These are phyloP conservation scores for Calycina herbarum DNA, from an alignment of 2,329 filamentous ascomycete species.

Conservation along the genomic window DNA sequence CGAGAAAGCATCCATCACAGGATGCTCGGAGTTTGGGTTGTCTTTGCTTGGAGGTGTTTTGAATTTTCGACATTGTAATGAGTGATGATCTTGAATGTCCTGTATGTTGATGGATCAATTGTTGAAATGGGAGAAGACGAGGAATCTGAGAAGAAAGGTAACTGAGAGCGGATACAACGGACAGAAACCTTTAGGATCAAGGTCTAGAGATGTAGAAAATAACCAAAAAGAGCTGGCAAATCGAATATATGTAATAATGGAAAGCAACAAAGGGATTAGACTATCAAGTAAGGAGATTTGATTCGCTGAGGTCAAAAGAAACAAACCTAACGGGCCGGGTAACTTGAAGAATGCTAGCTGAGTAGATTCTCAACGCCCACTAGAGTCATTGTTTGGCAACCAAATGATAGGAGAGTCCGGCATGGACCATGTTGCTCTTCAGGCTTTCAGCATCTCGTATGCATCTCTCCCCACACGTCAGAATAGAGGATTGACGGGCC, in stretches of 20 bases:
- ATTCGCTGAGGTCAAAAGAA: conserved; percentile 2
- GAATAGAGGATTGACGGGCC: conserved; percentile 5
- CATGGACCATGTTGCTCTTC: conserved; percentile 1
- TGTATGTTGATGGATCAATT: background rate
- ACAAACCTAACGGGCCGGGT: conserved; percentile 6
- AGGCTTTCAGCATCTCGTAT: background rate
- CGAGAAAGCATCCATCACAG: conserved; percentile 55
- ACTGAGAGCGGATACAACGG: background rate
- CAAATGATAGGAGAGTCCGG: background rate
- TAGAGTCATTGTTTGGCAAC: background rate
- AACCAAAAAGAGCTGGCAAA: conserved; percentile 6
- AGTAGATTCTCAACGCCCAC: background rate
- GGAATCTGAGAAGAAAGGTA: background rate
- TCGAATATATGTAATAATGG: conserved; percentile 11
- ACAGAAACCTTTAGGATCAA: background rate
- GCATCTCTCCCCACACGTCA: conserved; percentile 6
- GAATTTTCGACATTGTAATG: conserved; percentile 18
- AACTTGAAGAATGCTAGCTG: conserved; percentile 5
- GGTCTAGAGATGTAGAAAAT: background rate
- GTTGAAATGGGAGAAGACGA: background rate
- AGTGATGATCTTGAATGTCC: background rate
- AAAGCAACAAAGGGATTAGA: conserved; percentile 5
- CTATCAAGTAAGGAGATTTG: background rate
- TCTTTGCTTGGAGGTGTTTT: conserved; percentile 36
- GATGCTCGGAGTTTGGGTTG: conserved; percentile 49